phyloP scores from a whole-genome alignment of 2,329 filamentous ascomycete species.

The Aureobasidium uvarum region DNA sequence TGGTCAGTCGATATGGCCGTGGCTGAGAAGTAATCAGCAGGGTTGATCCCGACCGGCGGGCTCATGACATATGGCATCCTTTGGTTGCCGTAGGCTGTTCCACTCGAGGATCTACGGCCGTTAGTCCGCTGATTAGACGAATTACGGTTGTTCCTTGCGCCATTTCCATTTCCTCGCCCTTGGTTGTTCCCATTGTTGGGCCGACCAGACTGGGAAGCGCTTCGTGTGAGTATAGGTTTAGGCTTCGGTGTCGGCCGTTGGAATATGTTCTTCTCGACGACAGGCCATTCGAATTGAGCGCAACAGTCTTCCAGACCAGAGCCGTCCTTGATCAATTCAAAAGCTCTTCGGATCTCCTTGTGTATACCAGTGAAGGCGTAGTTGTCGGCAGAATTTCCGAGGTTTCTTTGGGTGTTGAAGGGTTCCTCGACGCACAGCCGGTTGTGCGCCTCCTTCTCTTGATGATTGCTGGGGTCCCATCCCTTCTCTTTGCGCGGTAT shows the following conservation, averaged over 20 bases:
- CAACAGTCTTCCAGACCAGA: conserved; percentile 80
- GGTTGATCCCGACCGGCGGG: conserved; percentile 43
- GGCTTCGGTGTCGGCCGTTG: conserved; percentile 58
- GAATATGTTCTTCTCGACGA: conserved; percentile 64
- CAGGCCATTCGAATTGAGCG: conserved; percentile 83
- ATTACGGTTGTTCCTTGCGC: conserved; percentile 48
- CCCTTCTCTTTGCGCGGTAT: conserved; percentile 81
- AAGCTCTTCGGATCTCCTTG: conserved; percentile 82
- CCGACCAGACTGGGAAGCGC: conserved; percentile 49
- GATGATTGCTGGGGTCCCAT: conserved; percentile 65
- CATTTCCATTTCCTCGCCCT: conserved; percentile 40
- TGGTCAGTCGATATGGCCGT: conserved; percentile 39
- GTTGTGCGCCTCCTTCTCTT: conserved; percentile 56
- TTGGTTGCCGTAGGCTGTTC: conserved; percentile 48
- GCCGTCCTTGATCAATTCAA: conserved; percentile 69
- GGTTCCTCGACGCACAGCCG: conserved; percentile 94
- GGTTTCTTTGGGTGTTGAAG: conserved; percentile 83
- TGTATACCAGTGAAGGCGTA: conserved; percentile 91
- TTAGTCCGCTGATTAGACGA: conserved; percentile 51
- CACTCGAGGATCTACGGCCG: conserved; percentile 58
- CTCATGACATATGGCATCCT: conserved; percentile 44
- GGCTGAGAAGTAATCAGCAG: conserved; percentile 45
- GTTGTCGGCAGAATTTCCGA: conserved; percentile 95
- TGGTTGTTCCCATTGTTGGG: conserved; percentile 42
- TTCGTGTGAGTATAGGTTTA: conserved; percentile 53